Base-by-base conservation (phyloP, 106 monocot species). In the Agapanthus africanus region DNA sequence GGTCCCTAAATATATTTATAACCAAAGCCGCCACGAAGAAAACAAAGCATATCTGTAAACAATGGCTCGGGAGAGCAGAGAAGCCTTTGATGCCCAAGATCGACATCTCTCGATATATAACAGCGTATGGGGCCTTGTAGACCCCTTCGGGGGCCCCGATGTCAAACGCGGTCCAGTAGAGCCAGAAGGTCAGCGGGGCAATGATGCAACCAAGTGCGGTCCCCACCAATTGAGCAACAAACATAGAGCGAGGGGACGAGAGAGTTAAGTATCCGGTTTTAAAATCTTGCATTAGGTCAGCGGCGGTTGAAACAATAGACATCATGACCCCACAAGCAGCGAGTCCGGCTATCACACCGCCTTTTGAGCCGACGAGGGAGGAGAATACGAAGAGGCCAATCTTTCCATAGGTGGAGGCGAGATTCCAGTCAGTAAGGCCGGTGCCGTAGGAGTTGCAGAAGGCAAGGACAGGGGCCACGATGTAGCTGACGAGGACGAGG, bases 291-390 rank as follows among this genome's bases (percentile, higher is more conserved):
- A 93, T 93, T 6, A 93, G 89, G 47, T 93, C 87, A 0, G 89
- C 89, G 7, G 93, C 93, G 0, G 89, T 90, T 27, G 93, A 87
- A 30, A 93, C 93, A 37, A 93, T 87, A 36, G 86, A 80, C 93
- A 93, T 93, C 93, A 93, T 93, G 10, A 93, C 84, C 1, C 93
- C 93, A 40, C 93, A 93, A 15, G 93, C 93, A 7, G 89, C 93
- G 5, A 93, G 73, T 1, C 93, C 93, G 7, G 93, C 93, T 38
- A 93, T 84, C 14, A 90, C 93, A 52, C 93, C 93, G 30, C 93
- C 93, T 16, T 89, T 74, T 15, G 75, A 76, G n/a, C 93, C 89
- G 26, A 90, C 76, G 19, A 83, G 37, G 1, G 93, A 74, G 30
- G 89, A 81, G 70, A 93, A 90, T 30, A 84, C 59, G 65, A 90